A percentile compares a stretch with the other conserved stretches of the same genome.
Conservation (phyloP, 140 eudicot species). For the Senecio squalidus region DNA sequence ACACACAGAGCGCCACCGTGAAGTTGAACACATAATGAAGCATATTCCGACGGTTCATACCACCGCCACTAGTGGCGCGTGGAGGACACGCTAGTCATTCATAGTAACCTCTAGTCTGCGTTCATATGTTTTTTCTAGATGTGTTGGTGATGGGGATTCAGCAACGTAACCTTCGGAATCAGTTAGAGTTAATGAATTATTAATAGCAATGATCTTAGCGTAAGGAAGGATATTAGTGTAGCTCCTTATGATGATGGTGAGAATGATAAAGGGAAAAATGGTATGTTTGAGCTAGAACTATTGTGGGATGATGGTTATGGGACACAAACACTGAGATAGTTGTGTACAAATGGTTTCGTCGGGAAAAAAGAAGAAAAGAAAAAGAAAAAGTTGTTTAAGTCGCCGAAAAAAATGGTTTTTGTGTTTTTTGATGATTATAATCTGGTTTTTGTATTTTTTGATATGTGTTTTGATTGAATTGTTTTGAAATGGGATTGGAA, state of each 20-base stretch:
- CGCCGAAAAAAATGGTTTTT: no score
- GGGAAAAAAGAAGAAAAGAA: no score
- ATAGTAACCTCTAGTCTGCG: conserved; percentile 2
- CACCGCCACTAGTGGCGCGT: no score
- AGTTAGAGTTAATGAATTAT: not conserved
- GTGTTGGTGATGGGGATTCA: not conserved
- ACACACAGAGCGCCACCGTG: not conserved
- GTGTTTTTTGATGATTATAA: no score
- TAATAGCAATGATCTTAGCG: no score
- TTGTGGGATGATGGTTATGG: conserved; percentile 96
- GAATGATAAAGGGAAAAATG: not conserved
- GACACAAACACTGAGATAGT: conserved; percentile 46
- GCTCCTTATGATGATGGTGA: not conserved
- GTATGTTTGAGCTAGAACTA: conserved; percentile 37
- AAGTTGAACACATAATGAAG: not conserved
- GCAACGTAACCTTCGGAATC: conserved; percentile 4
- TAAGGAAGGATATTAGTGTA: not conserved
- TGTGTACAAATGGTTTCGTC: no score
- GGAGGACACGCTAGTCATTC: no score
- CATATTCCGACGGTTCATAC: not conserved
- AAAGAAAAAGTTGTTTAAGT: no score
- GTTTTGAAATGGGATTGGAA: no score
- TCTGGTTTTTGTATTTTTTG: no score
- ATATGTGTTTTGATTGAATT: no score
- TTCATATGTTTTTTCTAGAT: conserved; percentile 2